These are phyloP conservation scores for Ophiostoma perfectum DNA, from an alignment of 2,329 filamentous ascomycete species.

Conservation along the genomic window DNA sequence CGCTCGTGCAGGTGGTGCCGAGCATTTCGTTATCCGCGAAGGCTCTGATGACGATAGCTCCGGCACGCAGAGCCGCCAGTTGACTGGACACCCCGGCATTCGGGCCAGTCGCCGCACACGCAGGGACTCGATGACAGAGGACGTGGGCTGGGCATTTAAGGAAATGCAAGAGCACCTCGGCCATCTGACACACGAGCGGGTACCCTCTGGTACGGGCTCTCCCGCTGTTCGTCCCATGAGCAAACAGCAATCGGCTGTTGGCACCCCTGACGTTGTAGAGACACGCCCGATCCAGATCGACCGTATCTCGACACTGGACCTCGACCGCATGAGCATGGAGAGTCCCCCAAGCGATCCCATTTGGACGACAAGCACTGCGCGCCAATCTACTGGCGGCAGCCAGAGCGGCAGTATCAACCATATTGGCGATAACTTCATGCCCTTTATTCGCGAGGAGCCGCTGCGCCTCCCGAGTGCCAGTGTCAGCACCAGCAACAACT, in stretches of 20 bases:
- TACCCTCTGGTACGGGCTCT: conserved; percentile 3
- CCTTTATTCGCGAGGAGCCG: conserved; percentile 32
- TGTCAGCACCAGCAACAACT: neutral
- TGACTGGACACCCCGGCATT: conserved; percentile 12
- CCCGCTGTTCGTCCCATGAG: neutral
- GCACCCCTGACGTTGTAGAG: neutral
- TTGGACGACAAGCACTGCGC: conserved; percentile 31
- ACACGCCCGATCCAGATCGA: conserved; percentile 31
- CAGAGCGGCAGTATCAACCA: conserved; percentile 26
- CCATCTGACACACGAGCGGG: conserved; percentile 47
- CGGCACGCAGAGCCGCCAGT: conserved; percentile 24
- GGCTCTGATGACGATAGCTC: conserved; percentile 50
- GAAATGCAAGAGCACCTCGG: conserved; percentile 77
- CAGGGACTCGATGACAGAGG: conserved; percentile 58
- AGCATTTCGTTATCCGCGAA: conserved; percentile 64
- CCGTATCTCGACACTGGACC: conserved; percentile 35
- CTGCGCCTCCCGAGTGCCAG: conserved; percentile 17
- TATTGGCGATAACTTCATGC: conserved; percentile 34
- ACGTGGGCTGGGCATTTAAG: conserved; percentile 66
- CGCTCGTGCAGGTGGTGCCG: conserved; percentile 62
- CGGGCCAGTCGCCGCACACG: conserved; percentile 34
- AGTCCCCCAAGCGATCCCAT: conserved; percentile 35
- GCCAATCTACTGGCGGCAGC: conserved; percentile 27
- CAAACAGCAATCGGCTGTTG: neutral
- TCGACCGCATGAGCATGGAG: conserved; percentile 36